Percentiles rank a stretch among this genome's conserved stretches.
phyloP scores from a whole-genome alignment of 352 stramenopile species.

The Globisporangium apiculatum region DNA sequence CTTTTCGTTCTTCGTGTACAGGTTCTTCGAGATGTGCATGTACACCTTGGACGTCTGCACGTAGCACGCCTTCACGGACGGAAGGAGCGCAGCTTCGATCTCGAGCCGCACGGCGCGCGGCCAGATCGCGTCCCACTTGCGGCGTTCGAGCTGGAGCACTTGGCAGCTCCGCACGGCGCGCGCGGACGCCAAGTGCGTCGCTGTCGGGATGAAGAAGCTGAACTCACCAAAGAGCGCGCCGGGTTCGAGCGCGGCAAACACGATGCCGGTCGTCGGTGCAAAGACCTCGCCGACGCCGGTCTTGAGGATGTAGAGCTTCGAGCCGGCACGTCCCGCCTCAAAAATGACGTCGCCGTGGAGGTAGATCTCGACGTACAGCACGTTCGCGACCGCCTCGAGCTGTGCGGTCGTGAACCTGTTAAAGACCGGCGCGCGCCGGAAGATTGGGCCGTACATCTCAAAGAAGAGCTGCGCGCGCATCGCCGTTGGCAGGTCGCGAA shows the following conservation, averaged over 20 bases:
- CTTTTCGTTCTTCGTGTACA: conserved; percentile 48
- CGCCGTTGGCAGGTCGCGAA: conserved; percentile 35
- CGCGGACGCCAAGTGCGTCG: conserved; percentile 30
- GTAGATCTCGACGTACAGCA: conserved; percentile 55
- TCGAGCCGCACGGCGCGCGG: conserved; percentile 22
- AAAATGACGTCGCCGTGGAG: conserved; percentile 54
- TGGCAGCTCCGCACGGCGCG: conserved; percentile 55
- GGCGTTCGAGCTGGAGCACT: conserved; percentile 46
- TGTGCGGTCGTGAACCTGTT: conserved; percentile 26
- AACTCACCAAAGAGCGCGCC: conserved; percentile 56
- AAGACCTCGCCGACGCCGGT: conserved; percentile 39
- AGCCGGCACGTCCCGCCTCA: conserved; percentile 31
- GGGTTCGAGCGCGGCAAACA: conserved; percentile 22
- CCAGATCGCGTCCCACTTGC: conserved; percentile 47
- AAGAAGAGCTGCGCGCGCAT: conserved; percentile 33
- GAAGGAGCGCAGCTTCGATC: conserved; percentile 34
- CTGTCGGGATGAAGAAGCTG: conserved; percentile 46
- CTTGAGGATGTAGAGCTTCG: conserved; percentile 46
- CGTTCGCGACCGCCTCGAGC: conserved; percentile 39
- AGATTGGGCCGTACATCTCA: conserved; percentile 42
- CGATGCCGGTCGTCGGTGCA: conserved; percentile 23
- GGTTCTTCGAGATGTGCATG: conserved; percentile 61
- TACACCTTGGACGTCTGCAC: conserved; percentile 21
- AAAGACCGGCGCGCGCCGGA: conserved; percentile 33
- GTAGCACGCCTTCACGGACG: conserved; percentile 34